Conservation (phyloP, 495 filamentous ascomycete genomes). For the Cairneyella variabilis region DNA sequence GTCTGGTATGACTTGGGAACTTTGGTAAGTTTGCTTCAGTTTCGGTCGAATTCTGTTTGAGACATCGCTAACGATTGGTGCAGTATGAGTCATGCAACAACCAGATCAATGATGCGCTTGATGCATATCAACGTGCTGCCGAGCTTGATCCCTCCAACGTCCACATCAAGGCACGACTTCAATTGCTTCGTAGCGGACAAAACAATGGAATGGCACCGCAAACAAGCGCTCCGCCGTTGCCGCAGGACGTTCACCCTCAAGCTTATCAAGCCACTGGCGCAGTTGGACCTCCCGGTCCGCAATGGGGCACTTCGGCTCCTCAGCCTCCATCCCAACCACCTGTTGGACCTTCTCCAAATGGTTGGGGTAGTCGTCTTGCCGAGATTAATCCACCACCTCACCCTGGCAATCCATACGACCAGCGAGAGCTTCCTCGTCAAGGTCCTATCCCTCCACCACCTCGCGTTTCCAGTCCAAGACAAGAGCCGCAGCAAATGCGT, state of each 20-base stretch:
- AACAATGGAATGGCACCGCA: slow-evolving; percentile 64
- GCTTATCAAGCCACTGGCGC: slow-evolving; percentile 72
- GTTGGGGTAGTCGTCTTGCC: slow-evolving; percentile 74
- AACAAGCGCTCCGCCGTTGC: slow-evolving; percentile 63
- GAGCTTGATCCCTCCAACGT: slow-evolving; percentile 91
- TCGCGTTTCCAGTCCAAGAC: slow-evolving; percentile 64
- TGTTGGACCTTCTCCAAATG: slow-evolving; percentile 51
- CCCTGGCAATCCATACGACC: slow-evolving; percentile 75
- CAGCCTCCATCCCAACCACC: slow-evolving; percentile 48
- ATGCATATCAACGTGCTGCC: slow-evolving; percentile 91
- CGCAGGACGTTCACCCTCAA: slow-evolving; percentile 83
- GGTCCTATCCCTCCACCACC: slow-evolving; percentile 56
- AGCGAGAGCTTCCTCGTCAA: slow-evolving; percentile 64
- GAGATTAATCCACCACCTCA: slow-evolving; percentile 72
- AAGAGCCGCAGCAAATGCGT: slow-evolving; percentile 51
- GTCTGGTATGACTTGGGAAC: slow-evolving; percentile 99
- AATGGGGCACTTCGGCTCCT: slow-evolving; percentile 71
- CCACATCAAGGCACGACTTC: slow-evolving; percentile 92
- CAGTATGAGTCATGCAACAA: slow-evolving; percentile 99
- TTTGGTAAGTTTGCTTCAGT: slow-evolving; percentile 59
- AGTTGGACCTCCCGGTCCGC: slow-evolving; percentile 68
- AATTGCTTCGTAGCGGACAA: slow-evolving; percentile 77
- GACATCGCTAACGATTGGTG: slow-evolving; percentile 22
- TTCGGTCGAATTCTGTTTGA: slow-evolving; percentile 10
- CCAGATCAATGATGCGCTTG: slow-evolving; percentile 92